Evolutionary conservation across 768 basidiomycete genomes (phyloP).

Genomic region (Boletus tomentosulus): DNA sequence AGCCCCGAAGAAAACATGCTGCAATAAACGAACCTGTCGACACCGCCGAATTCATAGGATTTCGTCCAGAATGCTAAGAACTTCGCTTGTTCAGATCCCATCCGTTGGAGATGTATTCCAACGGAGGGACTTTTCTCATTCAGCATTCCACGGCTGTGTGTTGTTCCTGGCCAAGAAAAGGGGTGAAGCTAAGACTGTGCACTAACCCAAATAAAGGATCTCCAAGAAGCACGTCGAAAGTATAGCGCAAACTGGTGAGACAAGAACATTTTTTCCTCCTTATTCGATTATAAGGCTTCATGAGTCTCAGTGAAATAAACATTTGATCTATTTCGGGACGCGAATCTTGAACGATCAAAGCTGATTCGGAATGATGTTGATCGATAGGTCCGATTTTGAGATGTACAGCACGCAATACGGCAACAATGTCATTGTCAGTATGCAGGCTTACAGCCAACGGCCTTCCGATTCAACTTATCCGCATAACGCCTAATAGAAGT

Average conservation of each 20-base stretch:
- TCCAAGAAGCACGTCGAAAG: background rate
- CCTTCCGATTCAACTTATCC: too few species aligned
- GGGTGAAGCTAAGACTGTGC: background rate
- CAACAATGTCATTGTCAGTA: background rate
- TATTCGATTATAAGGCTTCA: background rate
- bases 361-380: too few species aligned
- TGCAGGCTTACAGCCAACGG: too few species aligned
- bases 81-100: background rate
- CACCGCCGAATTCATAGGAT: background rate
- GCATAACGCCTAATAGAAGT: too few species aligned
- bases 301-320: background rate
- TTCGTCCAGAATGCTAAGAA: background rate
- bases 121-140: background rate
- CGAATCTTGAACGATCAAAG: background rate
- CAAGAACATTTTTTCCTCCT: background rate
- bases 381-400: too few species aligned
- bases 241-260: background rate
- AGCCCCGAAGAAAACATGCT: background rate
- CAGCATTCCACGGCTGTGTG: background rate
- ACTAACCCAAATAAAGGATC: background rate
- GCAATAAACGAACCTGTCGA: background rate
- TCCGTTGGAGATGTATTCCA: background rate
- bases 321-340: background rate
- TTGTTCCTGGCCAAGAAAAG: background rate
- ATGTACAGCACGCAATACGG: background rate